A percentile compares a stretch with the other conserved stretches of the same genome.
phyloP scores from a whole-genome alignment of 495 filamentous ascomycete species.

The Astrocystis sublimbata region DNA sequence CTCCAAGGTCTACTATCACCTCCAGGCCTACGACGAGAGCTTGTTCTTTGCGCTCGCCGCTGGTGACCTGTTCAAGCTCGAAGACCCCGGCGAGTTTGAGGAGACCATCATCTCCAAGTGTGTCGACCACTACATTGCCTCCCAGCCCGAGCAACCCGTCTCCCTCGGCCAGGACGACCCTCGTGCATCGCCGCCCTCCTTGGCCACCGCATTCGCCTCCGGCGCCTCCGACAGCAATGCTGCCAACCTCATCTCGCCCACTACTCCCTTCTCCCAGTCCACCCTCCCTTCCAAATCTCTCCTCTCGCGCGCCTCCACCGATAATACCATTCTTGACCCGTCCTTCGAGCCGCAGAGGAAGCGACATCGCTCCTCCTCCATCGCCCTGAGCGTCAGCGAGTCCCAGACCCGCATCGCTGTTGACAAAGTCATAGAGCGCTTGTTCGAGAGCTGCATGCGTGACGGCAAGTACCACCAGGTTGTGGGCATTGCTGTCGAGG shows the following conservation, averaged over 20 bases:
- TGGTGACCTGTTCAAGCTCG: constrained; percentile 91
- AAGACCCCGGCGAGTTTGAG: constrained; percentile 91
- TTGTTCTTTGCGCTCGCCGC: constrained; percentile 97
- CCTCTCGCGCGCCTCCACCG: constrained; percentile 66
- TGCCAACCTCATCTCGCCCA: constrained; percentile 77
- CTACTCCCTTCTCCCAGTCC: constrained; percentile 90
- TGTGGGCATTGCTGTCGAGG: constrained; percentile 97
- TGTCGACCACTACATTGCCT: constrained; percentile 93
- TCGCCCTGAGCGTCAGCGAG: constrained; percentile 46
- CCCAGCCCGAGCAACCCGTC: constrained; percentile 70
- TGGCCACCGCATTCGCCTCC: constrained; percentile 73
- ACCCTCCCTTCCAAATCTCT: constrained; percentile 88
- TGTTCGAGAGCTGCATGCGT: constrained; percentile 88
- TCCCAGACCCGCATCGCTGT: constrained; percentile 64
- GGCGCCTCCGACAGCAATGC: constrained; percentile 61
- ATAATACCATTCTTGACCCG: constrained; percentile 59
- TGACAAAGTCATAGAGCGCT: constrained; percentile 76
- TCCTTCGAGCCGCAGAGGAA: constrained; percentile 60
- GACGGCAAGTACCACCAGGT: constrained; percentile 92
- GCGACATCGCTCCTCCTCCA: constrained; percentile 49
- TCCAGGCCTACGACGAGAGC: constrained; percentile 98
- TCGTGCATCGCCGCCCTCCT: constrained; percentile 59
- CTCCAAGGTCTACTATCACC: constrained; percentile 97
- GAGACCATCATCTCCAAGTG: constrained; percentile 99
- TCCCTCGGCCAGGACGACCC: constrained; percentile 45